Evolutionary conservation across 2,329 filamentous ascomycete genomes (phyloP).

Genomic region (Epichloe sp.): DNA sequence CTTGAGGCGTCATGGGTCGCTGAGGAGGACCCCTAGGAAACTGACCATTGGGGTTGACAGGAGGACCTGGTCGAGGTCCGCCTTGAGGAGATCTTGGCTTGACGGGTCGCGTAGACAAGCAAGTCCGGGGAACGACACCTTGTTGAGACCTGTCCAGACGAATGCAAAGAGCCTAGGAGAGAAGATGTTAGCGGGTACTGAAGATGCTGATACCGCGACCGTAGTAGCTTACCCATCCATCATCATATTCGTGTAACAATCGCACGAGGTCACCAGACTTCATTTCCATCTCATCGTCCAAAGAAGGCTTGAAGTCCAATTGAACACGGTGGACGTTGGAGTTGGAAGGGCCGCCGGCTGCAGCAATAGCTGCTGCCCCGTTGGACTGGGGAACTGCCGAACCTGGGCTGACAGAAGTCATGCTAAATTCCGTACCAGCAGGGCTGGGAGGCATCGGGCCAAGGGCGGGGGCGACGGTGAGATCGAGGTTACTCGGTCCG

Average conservation of each 20-base stretch:
- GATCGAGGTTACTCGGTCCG: constrained; percentile 36
- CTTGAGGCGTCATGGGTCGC: constrained; percentile 21
- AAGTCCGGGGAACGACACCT: constrained; percentile 87
- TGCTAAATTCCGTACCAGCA: constrained; percentile 49
- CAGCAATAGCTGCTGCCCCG: constrained; percentile 46
- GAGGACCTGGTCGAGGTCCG: constrained; percentile 37
- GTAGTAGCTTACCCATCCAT: constrained; percentile 71
- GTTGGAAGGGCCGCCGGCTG: constrained; percentile 44
- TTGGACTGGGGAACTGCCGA: constrained; percentile 21
- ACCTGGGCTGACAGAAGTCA: constrained; percentile 38
- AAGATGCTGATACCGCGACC: constrained; percentile 10
- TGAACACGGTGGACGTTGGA: constrained; percentile 79
- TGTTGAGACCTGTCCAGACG: constrained; percentile 82
- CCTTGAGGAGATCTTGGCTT: constrained; percentile 58
- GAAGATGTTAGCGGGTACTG: neutral
- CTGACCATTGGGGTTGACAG: constrained; percentile 28
- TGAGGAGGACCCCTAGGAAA: constrained; percentile 14
- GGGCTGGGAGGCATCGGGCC: constrained; percentile 40
- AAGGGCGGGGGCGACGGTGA: constrained; percentile 32
- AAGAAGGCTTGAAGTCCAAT: constrained; percentile 82
- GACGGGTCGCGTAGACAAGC: constrained; percentile 80
- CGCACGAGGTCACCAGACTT: constrained; percentile 72
- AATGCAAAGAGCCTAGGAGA: constrained; percentile 61
- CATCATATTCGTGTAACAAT: constrained; percentile 90
- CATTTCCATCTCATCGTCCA: constrained; percentile 83